Conservation (phyloP, 495 filamentous ascomycete genomes). For the Xylaria grammica region DNA sequence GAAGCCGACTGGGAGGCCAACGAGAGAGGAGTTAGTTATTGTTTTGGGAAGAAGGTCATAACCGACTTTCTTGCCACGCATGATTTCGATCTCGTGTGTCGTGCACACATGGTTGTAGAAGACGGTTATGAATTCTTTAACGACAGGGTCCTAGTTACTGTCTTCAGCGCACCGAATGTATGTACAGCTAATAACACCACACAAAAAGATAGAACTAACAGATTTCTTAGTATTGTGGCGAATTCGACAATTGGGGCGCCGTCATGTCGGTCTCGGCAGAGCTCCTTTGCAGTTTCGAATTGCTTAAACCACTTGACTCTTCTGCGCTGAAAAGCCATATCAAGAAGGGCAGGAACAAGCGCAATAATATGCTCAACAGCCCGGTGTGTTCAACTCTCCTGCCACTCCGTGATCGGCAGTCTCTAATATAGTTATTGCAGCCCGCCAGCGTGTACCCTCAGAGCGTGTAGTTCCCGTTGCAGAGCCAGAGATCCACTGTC, state of each 20-base stretch:
- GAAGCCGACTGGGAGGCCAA: slow-evolving; percentile 98
- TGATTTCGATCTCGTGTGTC: slow-evolving; percentile 96
- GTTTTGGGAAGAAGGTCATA: slow-evolving; percentile 98
- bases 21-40: slow-evolving; percentile 96
- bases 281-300: slow-evolving; percentile 94
- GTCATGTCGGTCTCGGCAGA: slow-evolving; percentile 97
- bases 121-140: slow-evolving; percentile 99
- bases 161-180: slow-evolving; percentile 97
- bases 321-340: slow-evolving; percentile 97
- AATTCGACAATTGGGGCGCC: slow-evolving; percentile 99
- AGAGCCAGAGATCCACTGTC: slow-evolving; percentile 11
- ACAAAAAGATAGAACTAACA: background rate
- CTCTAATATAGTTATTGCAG: slow-evolving; percentile 38
- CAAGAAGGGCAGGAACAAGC: slow-evolving; percentile 93
- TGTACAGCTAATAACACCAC: slow-evolving; percentile 45
- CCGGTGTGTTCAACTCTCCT: slow-evolving; percentile 66
- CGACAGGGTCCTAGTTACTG: slow-evolving; percentile 92
- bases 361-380: slow-evolving; percentile 89
- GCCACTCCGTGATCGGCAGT: background rate
- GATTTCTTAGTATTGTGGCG: slow-evolving; percentile 82
- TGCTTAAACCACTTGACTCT: slow-evolving; percentile 96
- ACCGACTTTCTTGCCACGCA: slow-evolving; percentile 93
- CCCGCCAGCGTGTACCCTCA: slow-evolving; percentile 55
- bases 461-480: slow-evolving; percentile 49
- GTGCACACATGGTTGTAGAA: slow-evolving; percentile 99